Percentiles rank a stretch among this genome's conserved stretches.
Evolutionary conservation across 768 basidiomycete genomes (phyloP).

Genomic region (Fibroporia radiculosa): DNA sequence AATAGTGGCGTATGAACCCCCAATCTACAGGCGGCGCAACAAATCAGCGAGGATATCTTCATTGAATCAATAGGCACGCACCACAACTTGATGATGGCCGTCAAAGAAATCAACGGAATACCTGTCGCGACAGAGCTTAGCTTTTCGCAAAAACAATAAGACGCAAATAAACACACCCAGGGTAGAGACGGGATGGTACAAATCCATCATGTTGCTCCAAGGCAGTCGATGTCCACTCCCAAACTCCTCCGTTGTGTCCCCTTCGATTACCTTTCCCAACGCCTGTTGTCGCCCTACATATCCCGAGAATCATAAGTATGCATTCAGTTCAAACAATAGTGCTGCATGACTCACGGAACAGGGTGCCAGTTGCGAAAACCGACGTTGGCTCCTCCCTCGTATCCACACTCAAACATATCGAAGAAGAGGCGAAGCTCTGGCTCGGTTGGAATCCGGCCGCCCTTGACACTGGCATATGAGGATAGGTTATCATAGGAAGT

Average conservation of each 20-base stretch:
- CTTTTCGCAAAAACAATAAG: too few relatives aligned
- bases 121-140: too few relatives aligned
- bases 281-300: conserved; percentile 59
- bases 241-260: conserved; percentile 90
- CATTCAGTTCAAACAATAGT: neutral
- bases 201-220: conserved; percentile 73
- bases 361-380: conserved; percentile 96
- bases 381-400: conserved; percentile 70
- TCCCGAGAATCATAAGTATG: conserved; percentile 3
- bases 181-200: conserved; percentile 69
- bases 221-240: conserved; percentile 94
- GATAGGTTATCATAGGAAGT: conserved; percentile 74
- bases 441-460: conserved; percentile 92
- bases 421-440: conserved; percentile 77
- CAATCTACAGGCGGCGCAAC: conserved; percentile 54
- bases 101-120: conserved; percentile 92
- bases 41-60: conserved; percentile 4
- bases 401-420: conserved; percentile 65
- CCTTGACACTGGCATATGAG: conserved; percentile 74
- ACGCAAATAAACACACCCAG: conserved; percentile 47
- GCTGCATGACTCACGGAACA: conserved; percentile 55
- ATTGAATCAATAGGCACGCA: conserved; percentile 34
- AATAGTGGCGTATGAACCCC: conserved; percentile 83
- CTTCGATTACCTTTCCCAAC: conserved; percentile 38
- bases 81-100: conserved; percentile 76